Evolutionary conservation across 441 rosid genomes (phyloP), one percentile per base, ranked within the genome.

Genomic region (Breynia disticha): DNA sequence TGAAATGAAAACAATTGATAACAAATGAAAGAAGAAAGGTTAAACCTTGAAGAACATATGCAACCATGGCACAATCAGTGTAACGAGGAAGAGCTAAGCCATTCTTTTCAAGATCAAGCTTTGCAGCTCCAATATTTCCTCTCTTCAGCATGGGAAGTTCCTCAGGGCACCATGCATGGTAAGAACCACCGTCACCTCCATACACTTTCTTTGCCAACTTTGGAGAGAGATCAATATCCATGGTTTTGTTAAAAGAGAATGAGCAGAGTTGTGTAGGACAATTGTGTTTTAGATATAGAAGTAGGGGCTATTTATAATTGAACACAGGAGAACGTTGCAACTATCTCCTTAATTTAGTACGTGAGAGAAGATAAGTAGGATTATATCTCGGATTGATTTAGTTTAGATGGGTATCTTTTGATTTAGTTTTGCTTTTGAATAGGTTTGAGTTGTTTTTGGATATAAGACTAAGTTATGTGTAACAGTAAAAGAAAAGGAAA

Each of bases 121-220:
- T 90, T 11, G 91, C 83, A 0, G 96, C 95, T n/a, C 91, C 96
- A 18, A 90, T 87, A 72, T 81, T 87, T 0, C 88, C 96, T 48
- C 71, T 32, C 32, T 75, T 67, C 3, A 90, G 73, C 97, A 87
- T 90, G 0, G 90, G 82, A 16, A 90, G 69, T 32, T 90, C 96
- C 8, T 61, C 16, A 0, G 97, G 97, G 50, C 63, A 65, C 97
- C 97, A 90, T 0, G 95, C 74, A n/a, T 21, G 62, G 76, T 87
- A 90, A 4, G 95, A 78, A 1, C 97, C 90, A 18, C 91, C 95
- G 48, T 77, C 73, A 16, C 80, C 80, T 21, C 85, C 90, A 21
- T 69, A 68, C 19, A 80, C 78, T 46, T 73, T 72, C 86, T 74
- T 76, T 0, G 96, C 66, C 67, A 79, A 41, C 74, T 75, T 84